phyloP scores from a whole-genome alignment of 495 filamentous ascomycete genomes.

The Poronia punctata region DNA sequence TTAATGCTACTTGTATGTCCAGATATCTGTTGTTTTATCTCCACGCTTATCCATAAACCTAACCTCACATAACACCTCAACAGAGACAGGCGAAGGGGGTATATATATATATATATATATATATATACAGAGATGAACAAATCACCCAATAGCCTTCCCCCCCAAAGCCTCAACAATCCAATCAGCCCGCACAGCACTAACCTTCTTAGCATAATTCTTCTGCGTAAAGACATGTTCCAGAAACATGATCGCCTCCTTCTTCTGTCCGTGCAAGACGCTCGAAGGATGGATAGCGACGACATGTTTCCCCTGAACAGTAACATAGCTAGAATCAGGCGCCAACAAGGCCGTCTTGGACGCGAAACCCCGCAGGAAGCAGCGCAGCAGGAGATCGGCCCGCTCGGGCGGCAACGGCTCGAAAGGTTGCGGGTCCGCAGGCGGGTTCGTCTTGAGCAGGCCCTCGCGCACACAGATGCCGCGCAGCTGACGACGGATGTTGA shows the following conservation, averaged over 20 bases:
- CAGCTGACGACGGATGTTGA: constrained; percentile 83
- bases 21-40: too few relatives aligned
- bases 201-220: constrained; percentile 82
- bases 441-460: constrained; percentile 35
- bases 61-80: too few relatives aligned
- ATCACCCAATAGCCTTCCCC: constrained; percentile 11
- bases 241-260: constrained; percentile 91
- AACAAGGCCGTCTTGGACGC: constrained; percentile 75
- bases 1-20: too few relatives aligned
- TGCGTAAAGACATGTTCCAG: constrained; percentile 93
- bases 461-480: constrained; percentile 51
- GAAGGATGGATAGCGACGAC: constrained; percentile 84
- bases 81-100: too few relatives aligned
- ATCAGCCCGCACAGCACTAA: constrained; percentile 77
- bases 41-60: too few relatives aligned
- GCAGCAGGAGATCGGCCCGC: constrained; percentile 53
- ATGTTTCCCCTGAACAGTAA: constrained; percentile 76
- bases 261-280: constrained; percentile 77
- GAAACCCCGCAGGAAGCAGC: constrained; percentile 78
- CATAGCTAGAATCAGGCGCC: constrained; percentile 77
- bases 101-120: too few relatives aligned
- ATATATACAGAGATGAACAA: not conserved
- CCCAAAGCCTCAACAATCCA: constrained; percentile 73
- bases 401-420: constrained; percentile 45
- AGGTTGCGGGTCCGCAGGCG: constrained; percentile 41